Evolutionary conservation across 345 rosid genomes (phyloP), one percentile per base, ranked within the genome.

Genomic region (Carallia brachiata): DNA sequence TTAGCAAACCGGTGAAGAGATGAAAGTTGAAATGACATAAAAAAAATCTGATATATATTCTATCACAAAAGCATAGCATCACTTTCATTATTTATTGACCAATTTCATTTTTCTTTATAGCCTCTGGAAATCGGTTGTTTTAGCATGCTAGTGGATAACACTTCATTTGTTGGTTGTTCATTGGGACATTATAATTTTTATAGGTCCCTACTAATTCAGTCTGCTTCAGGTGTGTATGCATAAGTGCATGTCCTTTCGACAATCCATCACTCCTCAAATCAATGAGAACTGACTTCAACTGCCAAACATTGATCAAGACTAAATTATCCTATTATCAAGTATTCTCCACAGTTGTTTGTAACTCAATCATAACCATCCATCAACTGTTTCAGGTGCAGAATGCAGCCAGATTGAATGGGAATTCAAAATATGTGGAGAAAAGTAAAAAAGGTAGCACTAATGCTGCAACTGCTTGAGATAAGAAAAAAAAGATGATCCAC

Each of bases 1-100:
- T 52, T 65, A 71, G 23, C 61, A 65, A 58, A 59, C 73, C 27
- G 63, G 17, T 44, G 16, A 44, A 12, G 50, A 13, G 4, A 44
- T 4, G 4, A 44, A 44, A 12, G 50, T 44, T 44, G 50, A 44
- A 44, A 44, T 44, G 50, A 12, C 3, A 15, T 12, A 4, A 44
- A 44, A 23, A 12, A 44, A 10, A 4, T 44, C 17, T 44, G 17
- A 44, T 44, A 4, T 2, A 44, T 44, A 44, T 12, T 12, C 3
- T 12, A 44, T 44, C 13, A 44, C 12, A 44, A 10, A 40, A 40
- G 15, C 15, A 40, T 40, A 40, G 48, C 15, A 40, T 40, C 48
- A 9, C 48, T 40, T 15, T 40, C 10, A 40, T 40, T 40, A 40
- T 40, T 10, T 40, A 40, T 9, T 40, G 15, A 40, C 15, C 48